Conservation (phyloP, 495 filamentous ascomycete species). For the Mytilinidion resinicola region DNA sequence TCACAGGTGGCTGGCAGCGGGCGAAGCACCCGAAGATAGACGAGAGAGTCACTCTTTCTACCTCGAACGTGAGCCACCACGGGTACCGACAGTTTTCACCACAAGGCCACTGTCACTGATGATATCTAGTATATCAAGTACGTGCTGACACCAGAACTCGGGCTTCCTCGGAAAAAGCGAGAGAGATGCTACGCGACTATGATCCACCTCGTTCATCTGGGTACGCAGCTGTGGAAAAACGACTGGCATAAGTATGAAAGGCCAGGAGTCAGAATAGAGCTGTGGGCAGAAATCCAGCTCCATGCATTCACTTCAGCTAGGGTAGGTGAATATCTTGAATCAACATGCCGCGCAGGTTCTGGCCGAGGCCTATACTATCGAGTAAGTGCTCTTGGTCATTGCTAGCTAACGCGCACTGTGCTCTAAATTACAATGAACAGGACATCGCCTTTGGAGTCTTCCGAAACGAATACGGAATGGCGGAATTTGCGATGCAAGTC, state of each 20-base stretch:
- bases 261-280: background rate
- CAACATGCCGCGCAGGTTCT: constrained; percentile 6
- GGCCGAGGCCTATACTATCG: constrained; percentile 4
- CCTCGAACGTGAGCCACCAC: background rate
- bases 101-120: background rate
- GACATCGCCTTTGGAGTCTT: constrained; percentile 22
- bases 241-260: background rate
- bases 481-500: constrained; percentile 20
- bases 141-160: background rate
- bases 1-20: background rate
- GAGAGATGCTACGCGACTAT: background rate
- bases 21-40: background rate
- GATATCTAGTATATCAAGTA: background rate
- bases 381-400: background rate
- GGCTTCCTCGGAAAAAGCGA: background rate
- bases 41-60: background rate
- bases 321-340: constrained; percentile 12
- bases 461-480: constrained; percentile 18
- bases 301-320: background rate
- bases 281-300: background rate
- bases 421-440: too few relatives aligned
- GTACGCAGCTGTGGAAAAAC: background rate
- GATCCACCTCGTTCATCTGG: background rate
- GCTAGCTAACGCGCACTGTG: too few relatives aligned
- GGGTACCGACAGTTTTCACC: background rate